These are phyloP conservation scores for Neurospora crassa DNA, from an alignment of 2,329 filamentous ascomycete genomes.

Conservation along the genomic window DNA sequence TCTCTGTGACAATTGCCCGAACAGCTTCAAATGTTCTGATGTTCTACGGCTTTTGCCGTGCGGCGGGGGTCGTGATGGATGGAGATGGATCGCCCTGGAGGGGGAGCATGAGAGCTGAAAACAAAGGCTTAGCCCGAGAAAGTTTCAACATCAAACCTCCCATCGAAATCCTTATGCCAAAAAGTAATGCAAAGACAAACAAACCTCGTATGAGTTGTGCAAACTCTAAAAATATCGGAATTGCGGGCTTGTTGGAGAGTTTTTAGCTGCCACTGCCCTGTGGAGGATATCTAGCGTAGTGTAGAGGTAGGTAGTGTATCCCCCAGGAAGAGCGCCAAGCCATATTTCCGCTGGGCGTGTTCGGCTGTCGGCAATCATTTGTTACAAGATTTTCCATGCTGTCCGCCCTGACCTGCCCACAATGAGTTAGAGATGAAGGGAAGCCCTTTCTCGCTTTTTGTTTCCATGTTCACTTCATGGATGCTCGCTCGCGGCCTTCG, in stretches of 20 bases:
- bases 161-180: background rate
- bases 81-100: background rate
- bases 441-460: background rate
- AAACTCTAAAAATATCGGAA: background rate
- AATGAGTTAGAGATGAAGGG: background rate
- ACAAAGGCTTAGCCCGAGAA: background rate
- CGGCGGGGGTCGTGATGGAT: background rate
- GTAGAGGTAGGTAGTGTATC: background rate
- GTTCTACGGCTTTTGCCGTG: background rate
- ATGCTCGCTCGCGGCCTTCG: background rate
- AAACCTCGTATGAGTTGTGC: background rate
- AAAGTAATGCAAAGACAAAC: background rate
- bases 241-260: background rate
- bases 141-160: background rate
- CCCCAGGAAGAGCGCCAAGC: background rate
- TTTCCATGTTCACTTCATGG: background rate
- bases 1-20: background rate
- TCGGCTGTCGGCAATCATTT: background rate
- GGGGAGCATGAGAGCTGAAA: background rate
- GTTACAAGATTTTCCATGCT: background rate
- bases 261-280: background rate
- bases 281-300: background rate
- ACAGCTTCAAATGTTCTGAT: background rate
- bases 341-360: background rate
- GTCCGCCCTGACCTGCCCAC: background rate